A percentile compares a stretch with the other conserved stretches of the same genome.
These are phyloP conservation scores for Psidium friedrichsthalianum DNA, from an alignment of 345 rosid species.

Conservation along the genomic window DNA sequence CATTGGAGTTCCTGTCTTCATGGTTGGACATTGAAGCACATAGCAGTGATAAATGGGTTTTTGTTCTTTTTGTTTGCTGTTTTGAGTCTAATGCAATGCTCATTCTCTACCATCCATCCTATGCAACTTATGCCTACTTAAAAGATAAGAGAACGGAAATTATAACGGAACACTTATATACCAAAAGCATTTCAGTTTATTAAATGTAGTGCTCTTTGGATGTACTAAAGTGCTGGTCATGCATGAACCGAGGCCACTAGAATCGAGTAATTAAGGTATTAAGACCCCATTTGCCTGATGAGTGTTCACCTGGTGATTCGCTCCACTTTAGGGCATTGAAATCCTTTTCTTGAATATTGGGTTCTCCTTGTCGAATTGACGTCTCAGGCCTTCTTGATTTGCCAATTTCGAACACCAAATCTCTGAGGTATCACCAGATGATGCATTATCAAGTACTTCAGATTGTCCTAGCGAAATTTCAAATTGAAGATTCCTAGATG, in stretches of 20 bases:
- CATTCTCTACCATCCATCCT: neutral
- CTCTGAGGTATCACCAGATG: constrained; percentile 82
- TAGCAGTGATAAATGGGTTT: constrained; percentile 18
- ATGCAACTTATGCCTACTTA: neutral
- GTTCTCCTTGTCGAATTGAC: constrained; percentile 32
- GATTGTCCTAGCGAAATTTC: constrained; percentile 39
- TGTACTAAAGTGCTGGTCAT: neutral
- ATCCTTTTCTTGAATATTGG: constrained; percentile 29
- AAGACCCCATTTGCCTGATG: neutral
- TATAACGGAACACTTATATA: neutral
- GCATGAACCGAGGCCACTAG: neutral
- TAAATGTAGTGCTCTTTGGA: neutral
- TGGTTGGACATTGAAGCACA: constrained; percentile 12
- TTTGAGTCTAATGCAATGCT: neutral
- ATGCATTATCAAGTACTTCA: constrained; percentile 62
- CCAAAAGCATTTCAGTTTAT: neutral
- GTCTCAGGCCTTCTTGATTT: constrained; percentile 1
- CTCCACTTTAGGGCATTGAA: constrained; percentile 33
- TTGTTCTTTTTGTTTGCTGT: constrained; percentile 3
- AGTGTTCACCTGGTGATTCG: constrained; percentile 40
- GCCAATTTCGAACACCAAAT: constrained; percentile 15
- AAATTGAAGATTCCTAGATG: neutral
- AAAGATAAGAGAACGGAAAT: neutral
- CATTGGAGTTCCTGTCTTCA: constrained; percentile 24
- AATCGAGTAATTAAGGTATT: neutral